phyloP scores from a whole-genome alignment of 345 rosid species.

The Triadica sebifera region DNA sequence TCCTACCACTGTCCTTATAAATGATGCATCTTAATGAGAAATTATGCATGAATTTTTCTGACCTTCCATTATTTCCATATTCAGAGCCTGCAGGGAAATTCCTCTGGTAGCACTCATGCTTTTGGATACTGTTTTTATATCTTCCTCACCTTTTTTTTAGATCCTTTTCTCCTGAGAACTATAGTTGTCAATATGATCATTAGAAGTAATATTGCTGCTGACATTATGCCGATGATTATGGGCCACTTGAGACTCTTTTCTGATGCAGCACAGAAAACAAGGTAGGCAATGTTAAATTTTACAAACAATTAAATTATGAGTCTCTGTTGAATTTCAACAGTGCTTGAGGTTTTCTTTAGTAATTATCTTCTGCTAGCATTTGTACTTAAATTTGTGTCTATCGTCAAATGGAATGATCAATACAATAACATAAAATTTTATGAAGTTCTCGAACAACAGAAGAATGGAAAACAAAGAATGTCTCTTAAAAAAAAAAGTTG shows the following conservation, averaged over 20 bases:
- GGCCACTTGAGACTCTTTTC: slow-evolving; percentile 35
- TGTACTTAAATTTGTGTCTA: background rate
- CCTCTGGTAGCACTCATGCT: slow-evolving; percentile 30
- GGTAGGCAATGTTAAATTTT: slow-evolving; percentile 1
- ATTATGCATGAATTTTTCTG: background rate
- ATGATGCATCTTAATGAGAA: background rate
- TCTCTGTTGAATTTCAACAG: background rate
- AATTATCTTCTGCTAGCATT: background rate
- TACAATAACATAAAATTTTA: background rate
- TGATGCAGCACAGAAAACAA: slow-evolving; percentile 13
- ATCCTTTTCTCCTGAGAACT: slow-evolving; percentile 28
- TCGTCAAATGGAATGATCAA: background rate
- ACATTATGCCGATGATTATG: slow-evolving; percentile 30
- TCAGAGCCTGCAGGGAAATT: slow-evolving; percentile 30
- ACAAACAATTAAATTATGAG: background rate
- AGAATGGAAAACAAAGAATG: too few relatives aligned
- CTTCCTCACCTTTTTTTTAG: slow-evolving; percentile 13
- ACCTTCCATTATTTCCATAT: slow-evolving; percentile 47
- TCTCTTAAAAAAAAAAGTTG: too few relatives aligned
- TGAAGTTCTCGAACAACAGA: too few relatives aligned
- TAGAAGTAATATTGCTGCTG: slow-evolving; percentile 30
- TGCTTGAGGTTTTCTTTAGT: background rate
- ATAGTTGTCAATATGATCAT: slow-evolving; percentile 20
- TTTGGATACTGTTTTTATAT: slow-evolving; percentile 36
- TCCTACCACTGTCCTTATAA: background rate